These are phyloP conservation scores for Vanilla planifolia DNA, from an alignment of 106 monocot species.

Conservation along the genomic window DNA sequence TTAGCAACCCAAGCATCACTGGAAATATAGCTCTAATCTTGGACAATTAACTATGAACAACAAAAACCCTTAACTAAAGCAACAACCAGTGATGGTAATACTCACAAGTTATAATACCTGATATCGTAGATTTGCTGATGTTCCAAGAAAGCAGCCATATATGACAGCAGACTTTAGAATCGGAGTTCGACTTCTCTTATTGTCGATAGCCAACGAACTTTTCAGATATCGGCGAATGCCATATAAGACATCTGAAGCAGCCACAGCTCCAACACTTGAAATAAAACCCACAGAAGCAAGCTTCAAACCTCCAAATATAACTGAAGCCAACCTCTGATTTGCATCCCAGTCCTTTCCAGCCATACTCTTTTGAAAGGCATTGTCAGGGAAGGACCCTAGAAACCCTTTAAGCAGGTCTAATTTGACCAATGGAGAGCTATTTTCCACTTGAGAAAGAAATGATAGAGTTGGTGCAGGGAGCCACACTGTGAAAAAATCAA, in stretches of 20 bases:
- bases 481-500: constrained; percentile 99
- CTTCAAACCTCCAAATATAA: constrained; percentile 77
- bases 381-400: constrained; percentile 83
- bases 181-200: constrained; percentile 39
- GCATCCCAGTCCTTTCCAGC: constrained; percentile 68
- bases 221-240: constrained; percentile 39
- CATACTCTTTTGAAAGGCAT: constrained; percentile 80
- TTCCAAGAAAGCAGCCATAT: constrained; percentile 82
- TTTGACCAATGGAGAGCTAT: constrained; percentile 43
- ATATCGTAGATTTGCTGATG: constrained; percentile 91
- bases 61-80: too few species aligned
- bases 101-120: constrained; percentile 41
- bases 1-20: too few species aligned
- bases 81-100: too few species aligned
- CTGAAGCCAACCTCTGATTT: constrained; percentile 75
- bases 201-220: constrained; percentile 20
- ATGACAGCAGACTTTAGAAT: constrained; percentile 71
- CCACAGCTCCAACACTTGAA: constrained; percentile 81
- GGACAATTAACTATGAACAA: too few species aligned
- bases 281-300: constrained; percentile 89
- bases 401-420: constrained; percentile 68
- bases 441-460: constrained; percentile 57
- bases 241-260: constrained; percentile 48
- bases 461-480: constrained; percentile 96
- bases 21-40: too few species aligned